phyloP scores from a whole-genome alignment of 306 rosid genomes.

The Chamaecrista fasciculata region DNA sequence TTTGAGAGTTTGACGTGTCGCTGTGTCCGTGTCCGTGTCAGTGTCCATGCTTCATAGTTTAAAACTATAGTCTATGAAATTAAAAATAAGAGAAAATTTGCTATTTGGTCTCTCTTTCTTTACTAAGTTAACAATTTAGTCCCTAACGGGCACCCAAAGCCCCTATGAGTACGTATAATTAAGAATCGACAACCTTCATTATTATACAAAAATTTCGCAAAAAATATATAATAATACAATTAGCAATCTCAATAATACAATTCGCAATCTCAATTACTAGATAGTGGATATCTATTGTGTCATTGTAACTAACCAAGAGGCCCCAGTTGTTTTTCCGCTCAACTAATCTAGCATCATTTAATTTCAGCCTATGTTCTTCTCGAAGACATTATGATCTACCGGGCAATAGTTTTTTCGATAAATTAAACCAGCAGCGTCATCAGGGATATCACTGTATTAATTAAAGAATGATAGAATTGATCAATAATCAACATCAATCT shows the following conservation, averaged over 20 bases:
- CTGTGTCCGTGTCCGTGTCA: too few relatives aligned
- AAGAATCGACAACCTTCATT: background rate
- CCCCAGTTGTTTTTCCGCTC: background rate
- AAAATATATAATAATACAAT: background rate
- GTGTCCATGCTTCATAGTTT: too few relatives aligned
- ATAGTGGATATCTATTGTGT: too few relatives aligned
- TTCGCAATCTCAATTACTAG: too few relatives aligned
- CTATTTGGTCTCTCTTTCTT: too few relatives aligned
- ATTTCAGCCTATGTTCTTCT: conserved; percentile 25
- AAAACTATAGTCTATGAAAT: too few relatives aligned
- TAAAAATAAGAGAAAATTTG: too few relatives aligned
- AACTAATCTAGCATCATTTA: background rate
- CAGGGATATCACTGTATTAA: background rate
- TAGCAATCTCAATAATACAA: too few relatives aligned
- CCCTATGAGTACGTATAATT: too few relatives aligned
- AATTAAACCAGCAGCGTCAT: background rate
- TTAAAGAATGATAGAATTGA: background rate
- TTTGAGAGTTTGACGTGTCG: too few relatives aligned
- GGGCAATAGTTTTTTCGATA: background rate
- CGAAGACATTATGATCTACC: conserved; percentile 15
- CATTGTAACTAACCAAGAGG: background rate
- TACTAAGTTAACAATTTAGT: too few relatives aligned
- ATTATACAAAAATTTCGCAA: background rate
- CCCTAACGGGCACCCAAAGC: too few relatives aligned
- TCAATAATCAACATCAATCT: conserved; percentile 26